Evolutionary conservation across 2,329 filamentous ascomycete genomes (phyloP), one percentile per base, ranked within the genome.

Genomic region (Colletotrichum sp.): DNA sequence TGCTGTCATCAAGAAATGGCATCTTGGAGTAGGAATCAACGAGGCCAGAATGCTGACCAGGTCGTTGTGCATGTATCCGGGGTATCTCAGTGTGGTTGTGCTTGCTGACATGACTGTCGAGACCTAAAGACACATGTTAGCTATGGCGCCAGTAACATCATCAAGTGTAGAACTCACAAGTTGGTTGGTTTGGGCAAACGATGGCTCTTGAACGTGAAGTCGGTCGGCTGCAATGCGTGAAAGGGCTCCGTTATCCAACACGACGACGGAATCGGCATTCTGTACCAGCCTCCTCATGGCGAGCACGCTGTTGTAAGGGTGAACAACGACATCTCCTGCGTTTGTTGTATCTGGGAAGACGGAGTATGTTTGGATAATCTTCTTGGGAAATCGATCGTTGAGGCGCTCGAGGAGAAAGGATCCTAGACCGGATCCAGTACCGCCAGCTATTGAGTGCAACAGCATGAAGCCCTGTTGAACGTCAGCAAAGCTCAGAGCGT

Each of bases 31-130:
- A 3, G 97, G 97, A 77, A 99, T 99, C 57, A 99, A 90, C 24
- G 96, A 98, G 28, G 98, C 97, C 74, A 99, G 91, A 81, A 99
- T 99, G 85, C 96, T 97, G 82, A 98, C 96, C 18, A 99, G 93
- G 83, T 99, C 97, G 85, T 99, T 99, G 89, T 99, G 97, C 97
- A 99, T 99, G 87, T 99, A 99, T 52, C 97, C 97, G 2, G 97
- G 97, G 84, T 99, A 99, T 82, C 97, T 92, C 67, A 99, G 92
- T 4, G 98, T 98, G 12, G 96, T 99, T 6, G 97, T 99, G 83
- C 95, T 98, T 52, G 97, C 97, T 44, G 96, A 98, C 97, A 99
- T 99, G 84, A 99, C 98, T 2, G 98, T 99, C 9, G 96, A 97
- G 6, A 97, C 91, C 92, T 94, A 55, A 64, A n/a, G 68, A 26